Percentiles rank a stretch among this genome's conserved stretches.
Conservation (phyloP, 148 eudicot species). For the Dysphania ambrosioides region DNA sequence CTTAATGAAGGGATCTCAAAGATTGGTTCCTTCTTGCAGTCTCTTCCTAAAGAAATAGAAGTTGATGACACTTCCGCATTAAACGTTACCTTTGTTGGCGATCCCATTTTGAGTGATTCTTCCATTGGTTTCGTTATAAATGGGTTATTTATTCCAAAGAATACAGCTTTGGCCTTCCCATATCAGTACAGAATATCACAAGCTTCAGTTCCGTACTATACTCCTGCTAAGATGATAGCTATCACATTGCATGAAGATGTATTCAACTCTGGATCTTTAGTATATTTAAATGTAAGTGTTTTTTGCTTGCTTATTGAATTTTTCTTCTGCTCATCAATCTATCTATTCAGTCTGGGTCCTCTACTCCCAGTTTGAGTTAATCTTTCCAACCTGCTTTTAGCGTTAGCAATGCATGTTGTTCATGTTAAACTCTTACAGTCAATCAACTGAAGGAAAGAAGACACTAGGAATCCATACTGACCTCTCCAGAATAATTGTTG, state of each 20-base stretch:
- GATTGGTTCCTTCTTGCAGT: conserved; percentile 51
- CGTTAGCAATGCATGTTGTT: neutral
- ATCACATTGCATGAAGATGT: conserved; percentile 82
- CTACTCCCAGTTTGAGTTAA: neutral
- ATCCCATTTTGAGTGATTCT: conserved; percentile 48
- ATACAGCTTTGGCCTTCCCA: conserved; percentile 26
- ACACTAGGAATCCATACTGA: neutral
- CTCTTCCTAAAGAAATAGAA: conserved; percentile 61
- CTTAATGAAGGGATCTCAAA: conserved; percentile 46
- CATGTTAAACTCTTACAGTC: neutral
- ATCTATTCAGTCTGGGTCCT: neutral
- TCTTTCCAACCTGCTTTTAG: neutral
- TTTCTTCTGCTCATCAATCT: neutral
- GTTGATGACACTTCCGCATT: conserved; percentile 58
- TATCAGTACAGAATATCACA: conserved; percentile 23
- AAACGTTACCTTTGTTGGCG: conserved; percentile 62
- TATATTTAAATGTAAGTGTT: conserved; percentile 66
- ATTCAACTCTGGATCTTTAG: conserved; percentile 58
- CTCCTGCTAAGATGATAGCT: conserved; percentile 56
- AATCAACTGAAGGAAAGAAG: neutral
- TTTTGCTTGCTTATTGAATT: conserved; percentile 9
- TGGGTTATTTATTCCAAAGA: conserved; percentile 53
- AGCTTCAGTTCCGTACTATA: conserved; percentile 33
- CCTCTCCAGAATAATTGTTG: neutral
- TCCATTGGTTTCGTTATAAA: conserved; percentile 48